Base-by-base conservation (phyloP, 2,329 filamentous ascomycete genomes). In the Teratosphaeriaceae sp. region DNA sequence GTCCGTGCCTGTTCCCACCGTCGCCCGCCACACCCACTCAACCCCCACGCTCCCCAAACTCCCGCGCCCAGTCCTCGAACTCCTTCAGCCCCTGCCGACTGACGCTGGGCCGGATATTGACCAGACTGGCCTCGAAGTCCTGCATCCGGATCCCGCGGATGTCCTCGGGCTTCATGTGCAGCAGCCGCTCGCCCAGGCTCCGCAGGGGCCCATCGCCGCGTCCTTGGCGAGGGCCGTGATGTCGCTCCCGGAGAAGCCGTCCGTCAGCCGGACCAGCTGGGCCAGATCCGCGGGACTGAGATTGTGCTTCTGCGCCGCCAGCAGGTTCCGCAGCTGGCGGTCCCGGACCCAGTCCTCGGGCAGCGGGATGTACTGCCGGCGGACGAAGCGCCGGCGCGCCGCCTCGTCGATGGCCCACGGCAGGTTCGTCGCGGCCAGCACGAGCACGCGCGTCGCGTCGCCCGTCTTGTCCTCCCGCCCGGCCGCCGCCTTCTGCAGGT, bases 331-430 rank as follows among this genome's bases (percentile, higher is more conserved):
- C 34, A 98, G 67, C 58, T 98, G 92, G 39, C 78, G 76, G 43
- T 80, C 81, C 44, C 92, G 76, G 1, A 94, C 94, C 51, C 83
- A 78, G 9, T 81, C 77, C 61, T 97, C 92, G 0, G 92, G 92
- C 8, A 98, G 68, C 1, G 92, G 90, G 47, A 98, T 98, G 62
- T 98, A 98, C 65, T 97, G 92, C 46, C 92, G 78, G 50, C 92
- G 75, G 12, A 96, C 90, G 60, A 98, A 98, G 39, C 92, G 75
- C 44, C 92, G 75, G 45, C 92, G 76, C 1, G 92, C 92, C 19
- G 92, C 92, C 64, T 97, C 92, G 55, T 98, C 92, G 54, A 98
- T 97, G 24, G 89, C 88, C 92, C 92, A 98, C 0, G 92, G 92
- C 45, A 97, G 65, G 61, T 98, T 98, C 1, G 92, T 98, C 16